Evolutionary conservation across 352 stramenopile species (phyloP).

Genomic region (Blastocystis sp.): DNA sequence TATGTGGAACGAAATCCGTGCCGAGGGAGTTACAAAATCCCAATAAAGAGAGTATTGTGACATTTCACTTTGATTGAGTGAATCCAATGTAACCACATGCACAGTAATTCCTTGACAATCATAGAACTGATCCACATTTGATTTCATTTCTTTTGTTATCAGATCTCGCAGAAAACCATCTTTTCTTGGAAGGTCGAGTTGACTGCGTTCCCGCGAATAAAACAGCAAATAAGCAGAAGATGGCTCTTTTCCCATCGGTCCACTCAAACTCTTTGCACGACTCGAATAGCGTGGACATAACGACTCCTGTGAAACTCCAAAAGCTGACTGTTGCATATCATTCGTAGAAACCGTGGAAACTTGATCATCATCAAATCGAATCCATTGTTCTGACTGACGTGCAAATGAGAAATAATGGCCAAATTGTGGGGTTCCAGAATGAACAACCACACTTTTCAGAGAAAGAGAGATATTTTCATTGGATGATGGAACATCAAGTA

Average conservation of each 20-base stretch:
- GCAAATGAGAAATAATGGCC: not conserved
- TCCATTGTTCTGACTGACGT: not conserved
- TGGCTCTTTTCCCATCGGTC: not conserved
- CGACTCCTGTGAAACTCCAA: not conserved
- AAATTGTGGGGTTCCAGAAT: not conserved
- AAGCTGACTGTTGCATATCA: not conserved
- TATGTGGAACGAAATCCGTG: not conserved
- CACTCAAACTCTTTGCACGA: not conserved
- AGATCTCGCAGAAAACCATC: not conserved
- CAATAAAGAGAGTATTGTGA: not conserved
- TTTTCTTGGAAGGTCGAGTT: not conserved
- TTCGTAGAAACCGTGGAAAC: not conserved
- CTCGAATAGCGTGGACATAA: not conserved
- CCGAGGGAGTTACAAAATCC: not conserved
- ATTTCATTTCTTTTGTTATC: not conserved
- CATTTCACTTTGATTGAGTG: not conserved
- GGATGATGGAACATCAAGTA: not conserved
- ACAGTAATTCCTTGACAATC: not conserved
- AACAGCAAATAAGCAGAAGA: not conserved
- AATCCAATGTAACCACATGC: not conserved
- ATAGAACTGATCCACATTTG: not conserved
- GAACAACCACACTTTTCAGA: constrained; percentile 18
- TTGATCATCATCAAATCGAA: not conserved
- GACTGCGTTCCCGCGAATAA: not conserved
- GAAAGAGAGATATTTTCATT: not conserved